These are phyloP conservation scores for Hibiscus trionum DNA, from an alignment of 345 rosid genomes.

Conservation along the genomic window DNA sequence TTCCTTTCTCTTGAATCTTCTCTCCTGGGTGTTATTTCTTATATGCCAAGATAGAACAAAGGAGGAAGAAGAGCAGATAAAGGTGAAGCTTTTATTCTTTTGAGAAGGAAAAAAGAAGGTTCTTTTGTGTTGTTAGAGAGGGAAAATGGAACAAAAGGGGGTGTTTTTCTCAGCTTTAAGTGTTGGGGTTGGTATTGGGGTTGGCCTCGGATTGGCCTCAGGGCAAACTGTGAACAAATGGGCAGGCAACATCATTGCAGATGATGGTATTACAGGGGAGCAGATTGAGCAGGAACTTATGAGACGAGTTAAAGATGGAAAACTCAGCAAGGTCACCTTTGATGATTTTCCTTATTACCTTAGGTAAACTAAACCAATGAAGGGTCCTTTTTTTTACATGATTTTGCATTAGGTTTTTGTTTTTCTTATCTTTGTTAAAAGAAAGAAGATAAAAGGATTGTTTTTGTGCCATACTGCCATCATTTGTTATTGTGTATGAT, in stretches of 20 bases:
- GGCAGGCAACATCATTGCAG: constrained; percentile 33
- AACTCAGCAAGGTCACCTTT: constrained; percentile 47
- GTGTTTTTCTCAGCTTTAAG: constrained; percentile 68
- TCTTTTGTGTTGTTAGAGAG: neutral
- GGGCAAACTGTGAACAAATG: constrained; percentile 59
- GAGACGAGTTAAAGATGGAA: constrained; percentile 66
- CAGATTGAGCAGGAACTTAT: constrained; percentile 81
- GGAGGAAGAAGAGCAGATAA: neutral
- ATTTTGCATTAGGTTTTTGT: neutral
- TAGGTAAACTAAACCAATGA: constrained; percentile 44
- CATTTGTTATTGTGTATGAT: neutral
- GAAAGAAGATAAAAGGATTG: neutral
- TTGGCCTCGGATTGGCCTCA: constrained; percentile 80
- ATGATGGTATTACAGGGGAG: constrained; percentile 45
- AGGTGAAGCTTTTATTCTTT: neutral
- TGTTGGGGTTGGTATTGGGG: constrained; percentile 83
- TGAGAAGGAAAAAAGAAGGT: neutral
- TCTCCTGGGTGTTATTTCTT: neutral
- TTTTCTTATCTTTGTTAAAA: neutral
- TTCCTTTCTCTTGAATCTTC: neutral
- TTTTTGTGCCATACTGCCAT: neutral
- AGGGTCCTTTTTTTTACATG: neutral
- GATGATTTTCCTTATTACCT: constrained; percentile 88
- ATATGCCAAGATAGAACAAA: neutral
- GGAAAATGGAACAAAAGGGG: constrained; percentile 70